Conservation (phyloP, 73 alveolate genomes). For the Uronychia setigera region DNA sequence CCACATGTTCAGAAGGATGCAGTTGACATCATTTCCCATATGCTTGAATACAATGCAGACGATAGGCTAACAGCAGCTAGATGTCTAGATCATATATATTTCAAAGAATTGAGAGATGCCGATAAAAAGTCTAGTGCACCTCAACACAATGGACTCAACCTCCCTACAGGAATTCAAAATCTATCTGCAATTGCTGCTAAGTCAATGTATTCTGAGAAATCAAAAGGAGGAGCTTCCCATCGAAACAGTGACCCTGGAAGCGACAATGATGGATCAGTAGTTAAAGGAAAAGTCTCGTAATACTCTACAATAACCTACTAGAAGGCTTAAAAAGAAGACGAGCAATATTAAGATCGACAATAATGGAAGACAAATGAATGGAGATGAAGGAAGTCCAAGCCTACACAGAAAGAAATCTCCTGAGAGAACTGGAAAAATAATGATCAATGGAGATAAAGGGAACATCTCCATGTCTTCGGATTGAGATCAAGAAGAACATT, state of each 20-base stretch:
- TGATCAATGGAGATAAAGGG: not conserved
- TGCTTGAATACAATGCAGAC: conserved; percentile 95
- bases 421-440: not conserved
- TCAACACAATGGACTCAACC: not conserved
- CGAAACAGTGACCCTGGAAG: not conserved
- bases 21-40: conserved; percentile 80
- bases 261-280: not conserved
- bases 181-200: not conserved
- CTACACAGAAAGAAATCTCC: not conserved
- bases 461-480: not conserved
- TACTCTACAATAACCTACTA: not conserved
- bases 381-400: not conserved
- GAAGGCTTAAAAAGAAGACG: not conserved
- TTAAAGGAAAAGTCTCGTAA: not conserved
- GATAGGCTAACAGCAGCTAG: conserved; percentile 90
- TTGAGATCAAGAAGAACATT: not conserved
- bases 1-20: conserved; percentile 75
- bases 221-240: not conserved
- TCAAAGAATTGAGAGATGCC: conserved; percentile 69
- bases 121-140: not conserved
- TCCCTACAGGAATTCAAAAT: not conserved
- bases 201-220: conserved; percentile 1
- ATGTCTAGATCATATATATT: conserved; percentile 86
- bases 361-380: not conserved
- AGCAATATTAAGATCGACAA: not conserved